phyloP scores from a whole-genome alignment of 345 rosid genomes.

The Syzygium jambos region DNA sequence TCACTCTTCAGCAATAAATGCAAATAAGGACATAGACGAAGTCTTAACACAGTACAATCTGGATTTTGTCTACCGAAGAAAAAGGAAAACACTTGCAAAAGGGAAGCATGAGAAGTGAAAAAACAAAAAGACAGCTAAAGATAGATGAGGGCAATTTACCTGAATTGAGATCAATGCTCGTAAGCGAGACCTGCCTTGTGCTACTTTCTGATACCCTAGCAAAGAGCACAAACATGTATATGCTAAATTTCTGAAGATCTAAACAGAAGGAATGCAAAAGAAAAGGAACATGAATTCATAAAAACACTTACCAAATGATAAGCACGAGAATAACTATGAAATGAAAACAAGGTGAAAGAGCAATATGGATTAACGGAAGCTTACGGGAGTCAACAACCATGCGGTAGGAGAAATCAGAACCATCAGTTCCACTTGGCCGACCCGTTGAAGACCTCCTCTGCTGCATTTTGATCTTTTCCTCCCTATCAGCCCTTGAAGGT shows the following conservation, averaged over 20 bases:
- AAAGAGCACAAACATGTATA: not conserved
- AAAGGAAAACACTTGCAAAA: not conserved
- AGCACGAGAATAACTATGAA: not conserved
- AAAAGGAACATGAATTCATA: not conserved
- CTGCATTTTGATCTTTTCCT: constrained; percentile 24
- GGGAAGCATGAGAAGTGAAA: not conserved
- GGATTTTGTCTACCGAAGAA: not conserved
- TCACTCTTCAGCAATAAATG: not conserved
- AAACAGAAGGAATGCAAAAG: not conserved
- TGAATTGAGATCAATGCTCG: constrained; percentile 23
- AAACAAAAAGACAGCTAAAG: not conserved
- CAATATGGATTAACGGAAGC: constrained; percentile 5
- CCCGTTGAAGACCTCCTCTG: constrained; percentile 31
- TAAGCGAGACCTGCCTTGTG: constrained; percentile 34
- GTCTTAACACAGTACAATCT: not conserved
- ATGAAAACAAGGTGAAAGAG: not conserved
- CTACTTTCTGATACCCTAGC: constrained; percentile 51
- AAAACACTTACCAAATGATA: not conserved
- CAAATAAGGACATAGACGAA: not conserved
- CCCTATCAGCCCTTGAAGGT: not conserved
- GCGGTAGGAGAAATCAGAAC: constrained; percentile 76
- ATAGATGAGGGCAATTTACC: constrained; percentile 9
- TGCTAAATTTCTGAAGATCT: not conserved
- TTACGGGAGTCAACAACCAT: constrained; percentile 90
- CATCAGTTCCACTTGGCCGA: constrained; percentile 72